Conservation (phyloP, 2,329 filamentous ascomycete genomes). For the Fusarium sp. region DNA sequence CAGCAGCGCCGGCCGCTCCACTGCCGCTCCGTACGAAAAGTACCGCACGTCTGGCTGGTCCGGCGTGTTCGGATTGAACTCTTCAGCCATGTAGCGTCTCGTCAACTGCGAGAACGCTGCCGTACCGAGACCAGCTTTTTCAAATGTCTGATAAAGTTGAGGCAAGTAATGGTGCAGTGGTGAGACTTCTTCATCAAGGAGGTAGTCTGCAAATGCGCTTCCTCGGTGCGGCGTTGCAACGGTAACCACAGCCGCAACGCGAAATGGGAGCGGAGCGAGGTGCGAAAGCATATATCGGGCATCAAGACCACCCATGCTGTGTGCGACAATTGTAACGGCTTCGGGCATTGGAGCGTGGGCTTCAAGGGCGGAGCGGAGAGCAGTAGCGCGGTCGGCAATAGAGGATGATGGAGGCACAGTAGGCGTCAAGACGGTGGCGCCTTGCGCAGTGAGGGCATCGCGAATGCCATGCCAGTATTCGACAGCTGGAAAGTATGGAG, state of each 20-base stretch:
- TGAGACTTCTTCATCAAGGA: slow-evolving; percentile 55
- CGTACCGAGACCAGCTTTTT: slow-evolving; percentile 63
- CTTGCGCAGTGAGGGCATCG: slow-evolving; percentile 63
- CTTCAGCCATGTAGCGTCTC: slow-evolving; percentile 63
- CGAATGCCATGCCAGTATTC: slow-evolving; percentile 74
- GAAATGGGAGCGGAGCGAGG: slow-evolving; percentile 57
- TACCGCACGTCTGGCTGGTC: slow-evolving; percentile 65
- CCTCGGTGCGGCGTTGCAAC: slow-evolving; percentile 66
- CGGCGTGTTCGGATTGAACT: slow-evolving; percentile 67
- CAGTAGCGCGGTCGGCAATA: slow-evolving; percentile 68
- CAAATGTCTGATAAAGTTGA: slow-evolving; percentile 62
- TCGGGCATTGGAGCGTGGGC: slow-evolving; percentile 47
- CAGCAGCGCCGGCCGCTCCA: slow-evolving; percentile 62
- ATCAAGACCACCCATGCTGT: slow-evolving; percentile 74
- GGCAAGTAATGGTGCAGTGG: slow-evolving; percentile 57
- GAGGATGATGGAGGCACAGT: slow-evolving; percentile 68
- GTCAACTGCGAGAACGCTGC: slow-evolving; percentile 70
- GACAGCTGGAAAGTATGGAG: slow-evolving; percentile 62
- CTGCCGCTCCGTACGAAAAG: slow-evolving; percentile 69
- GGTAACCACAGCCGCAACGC: slow-evolving; percentile 63
- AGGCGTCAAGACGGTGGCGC: slow-evolving; percentile 66
- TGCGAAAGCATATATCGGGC: slow-evolving; percentile 71
- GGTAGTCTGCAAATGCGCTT: slow-evolving; percentile 64
- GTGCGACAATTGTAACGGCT: slow-evolving; percentile 79
- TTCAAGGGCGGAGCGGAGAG: slow-evolving; percentile 64